Evolutionary conservation across 2,329 filamentous ascomycete genomes (phyloP).

Genomic region (Leptographium radiaticola): DNA sequence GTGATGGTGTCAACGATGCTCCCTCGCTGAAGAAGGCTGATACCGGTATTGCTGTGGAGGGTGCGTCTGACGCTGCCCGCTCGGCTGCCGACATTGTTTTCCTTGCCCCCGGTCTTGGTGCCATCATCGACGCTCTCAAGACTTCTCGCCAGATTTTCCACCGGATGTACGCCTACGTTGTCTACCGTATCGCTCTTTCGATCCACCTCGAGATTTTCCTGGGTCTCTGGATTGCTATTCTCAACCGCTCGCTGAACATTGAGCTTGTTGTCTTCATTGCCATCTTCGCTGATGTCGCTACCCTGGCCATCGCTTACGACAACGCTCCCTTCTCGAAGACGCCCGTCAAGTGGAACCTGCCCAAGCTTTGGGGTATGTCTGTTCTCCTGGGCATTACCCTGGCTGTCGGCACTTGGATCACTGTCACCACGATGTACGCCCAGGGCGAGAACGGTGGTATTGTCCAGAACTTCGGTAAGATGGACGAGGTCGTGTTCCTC

Average conservation of each 20-base stretch:
- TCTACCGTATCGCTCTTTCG: slow-evolving; percentile 87
- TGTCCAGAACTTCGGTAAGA: slow-evolving; percentile 74
- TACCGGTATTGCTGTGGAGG: slow-evolving; percentile 89
- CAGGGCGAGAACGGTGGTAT: slow-evolving; percentile 62
- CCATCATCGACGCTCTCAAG: slow-evolving; percentile 86
- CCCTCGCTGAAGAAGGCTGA: slow-evolving; percentile 92
- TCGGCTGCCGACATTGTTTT: slow-evolving; percentile 91
- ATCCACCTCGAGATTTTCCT: slow-evolving; percentile 87
- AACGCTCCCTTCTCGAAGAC: slow-evolving; percentile 77
- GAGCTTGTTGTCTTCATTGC: slow-evolving; percentile 87
- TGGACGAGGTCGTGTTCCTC: slow-evolving; percentile 76
- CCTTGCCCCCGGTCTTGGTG: slow-evolving; percentile 78
- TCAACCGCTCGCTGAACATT: slow-evolving; percentile 74
- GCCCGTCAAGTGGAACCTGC: slow-evolving; percentile 90
- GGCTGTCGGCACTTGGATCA: slow-evolving; percentile 76
- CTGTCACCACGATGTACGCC: slow-evolving; percentile 72
- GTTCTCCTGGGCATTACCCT: slow-evolving; percentile 71
- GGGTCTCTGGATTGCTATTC: slow-evolving; percentile 79
- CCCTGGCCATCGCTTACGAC: slow-evolving; percentile 84
- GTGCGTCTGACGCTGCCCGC: slow-evolving; percentile 79
- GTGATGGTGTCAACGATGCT: slow-evolving; percentile 90
- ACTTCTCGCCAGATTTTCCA: slow-evolving; percentile 92
- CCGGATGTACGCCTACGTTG: slow-evolving; percentile 92
- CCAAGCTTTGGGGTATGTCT: slow-evolving; percentile 89
- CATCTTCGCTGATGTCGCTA: slow-evolving; percentile 88